Conservation (phyloP, 164 flowering plant genomes). For the Vitis rotundifolia region DNA sequence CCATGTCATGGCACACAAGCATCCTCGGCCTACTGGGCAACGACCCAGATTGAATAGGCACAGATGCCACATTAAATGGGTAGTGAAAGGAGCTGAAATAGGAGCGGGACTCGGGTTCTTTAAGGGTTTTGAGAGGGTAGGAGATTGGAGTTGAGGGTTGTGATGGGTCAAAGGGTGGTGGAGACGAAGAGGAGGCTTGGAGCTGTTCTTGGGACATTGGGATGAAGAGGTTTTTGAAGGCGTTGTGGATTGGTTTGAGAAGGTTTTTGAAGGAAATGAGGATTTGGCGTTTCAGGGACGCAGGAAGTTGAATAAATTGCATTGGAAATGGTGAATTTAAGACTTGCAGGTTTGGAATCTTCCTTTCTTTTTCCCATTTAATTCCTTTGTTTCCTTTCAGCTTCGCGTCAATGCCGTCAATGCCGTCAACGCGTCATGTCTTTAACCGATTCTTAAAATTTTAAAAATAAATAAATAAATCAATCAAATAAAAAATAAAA, state of each 20-base stretch:
- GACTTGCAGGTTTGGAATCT: too few species aligned
- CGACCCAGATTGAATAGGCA: conserved; percentile 31
- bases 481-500: too few species aligned
- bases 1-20: conserved; percentile 91
- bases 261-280: conserved; percentile 21
- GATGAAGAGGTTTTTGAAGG: conserved; percentile 6
- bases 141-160: conserved; percentile 70
- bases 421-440: too few species aligned
- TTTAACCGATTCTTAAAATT: too few species aligned
- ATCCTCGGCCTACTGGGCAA: conserved; percentile 56
- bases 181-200: conserved; percentile 11
- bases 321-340: too few species aligned
- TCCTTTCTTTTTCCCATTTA: too few species aligned
- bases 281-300: conserved; percentile 4
- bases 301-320: too few species aligned
- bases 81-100: conserved; percentile 85
- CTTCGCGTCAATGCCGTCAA: too few species aligned
- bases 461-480: too few species aligned
- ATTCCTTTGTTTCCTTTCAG: too few species aligned
- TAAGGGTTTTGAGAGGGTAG: conserved; percentile 68
- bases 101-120: conserved; percentile 61
- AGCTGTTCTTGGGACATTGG: conserved; percentile 10
- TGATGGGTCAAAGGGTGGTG: conserved; percentile 58
- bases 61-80: conserved; percentile 69
- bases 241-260: conserved; percentile 16